Conservation (phyloP, 129 eudicot species). For the Lactuca sativa region DNA sequence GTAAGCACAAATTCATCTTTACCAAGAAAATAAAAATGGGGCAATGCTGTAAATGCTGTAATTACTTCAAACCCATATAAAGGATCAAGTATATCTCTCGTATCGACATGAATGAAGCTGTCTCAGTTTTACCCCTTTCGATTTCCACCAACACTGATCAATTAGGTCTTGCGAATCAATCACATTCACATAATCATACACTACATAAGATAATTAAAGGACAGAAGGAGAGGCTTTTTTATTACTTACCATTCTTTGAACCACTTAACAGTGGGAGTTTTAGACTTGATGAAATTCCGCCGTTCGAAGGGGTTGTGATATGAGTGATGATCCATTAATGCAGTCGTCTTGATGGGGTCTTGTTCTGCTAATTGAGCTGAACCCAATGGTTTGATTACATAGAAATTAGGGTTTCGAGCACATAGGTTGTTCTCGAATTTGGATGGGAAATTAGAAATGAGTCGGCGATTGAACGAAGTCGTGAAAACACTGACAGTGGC, state of each 20-base stretch:
- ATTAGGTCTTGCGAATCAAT: background rate
- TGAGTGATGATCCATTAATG: conserved; percentile 30
- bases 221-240: background rate
- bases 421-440: background rate
- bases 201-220: background rate
- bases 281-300: conserved; percentile 15
- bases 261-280: conserved; percentile 29
- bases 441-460: background rate
- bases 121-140: conserved; percentile 1
- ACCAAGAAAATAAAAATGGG: too few species aligned
- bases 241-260: conserved; percentile 27
- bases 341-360: conserved; percentile 11
- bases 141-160: background rate
- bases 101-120: background rate
- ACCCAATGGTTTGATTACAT: conserved; percentile 1
- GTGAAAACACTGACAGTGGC: background rate
- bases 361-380: conserved; percentile 14
- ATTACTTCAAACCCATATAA: background rate
- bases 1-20: background rate
- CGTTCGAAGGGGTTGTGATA: conserved; percentile 24
- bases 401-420: conserved; percentile 20
- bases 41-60: too few species aligned
- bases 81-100: background rate
- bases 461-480: background rate
- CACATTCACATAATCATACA: conserved; percentile 1